Evolutionary conservation across 148 eudicot genomes (phyloP).

Genomic region (Simmondsia chinensis): DNA sequence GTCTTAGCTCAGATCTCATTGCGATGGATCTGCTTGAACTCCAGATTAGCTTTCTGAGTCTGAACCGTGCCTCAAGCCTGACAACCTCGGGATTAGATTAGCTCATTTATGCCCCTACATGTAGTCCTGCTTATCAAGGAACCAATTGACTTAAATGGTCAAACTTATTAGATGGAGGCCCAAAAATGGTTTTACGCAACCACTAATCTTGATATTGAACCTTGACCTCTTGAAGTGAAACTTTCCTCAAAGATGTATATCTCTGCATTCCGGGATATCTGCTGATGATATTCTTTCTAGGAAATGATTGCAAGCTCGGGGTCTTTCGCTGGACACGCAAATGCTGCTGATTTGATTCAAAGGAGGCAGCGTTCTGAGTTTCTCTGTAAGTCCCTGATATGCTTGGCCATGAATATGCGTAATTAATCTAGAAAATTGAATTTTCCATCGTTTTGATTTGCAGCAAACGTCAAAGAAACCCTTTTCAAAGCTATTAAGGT

Average conservation of each 20-base stretch:
- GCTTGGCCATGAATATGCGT: background rate
- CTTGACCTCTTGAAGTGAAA: too few relatives aligned
- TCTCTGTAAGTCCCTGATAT: conserved; percentile 39
- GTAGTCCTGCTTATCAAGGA: too few relatives aligned
- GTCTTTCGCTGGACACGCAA: conserved; percentile 45
- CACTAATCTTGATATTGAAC: too few relatives aligned
- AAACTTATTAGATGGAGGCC: too few relatives aligned
- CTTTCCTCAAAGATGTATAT: background rate
- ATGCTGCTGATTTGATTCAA: conserved; percentile 90
- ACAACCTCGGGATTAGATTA: too few relatives aligned
- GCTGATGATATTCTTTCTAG: conserved; percentile 52
- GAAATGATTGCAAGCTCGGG: conserved; percentile 50
- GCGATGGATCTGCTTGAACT: too few relatives aligned
- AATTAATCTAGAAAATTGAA: conserved; percentile 6
- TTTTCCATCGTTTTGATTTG: conserved; percentile 6
- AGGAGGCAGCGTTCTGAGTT: conserved; percentile 89
- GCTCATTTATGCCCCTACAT: too few relatives aligned
- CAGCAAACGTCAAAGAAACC: conserved; percentile 67
- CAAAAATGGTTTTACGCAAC: too few relatives aligned
- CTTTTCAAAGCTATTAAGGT: conserved; percentile 72
- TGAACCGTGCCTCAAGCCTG: too few relatives aligned
- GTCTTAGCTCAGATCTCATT: too few relatives aligned
- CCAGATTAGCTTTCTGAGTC: too few relatives aligned
- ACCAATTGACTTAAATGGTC: too few relatives aligned
- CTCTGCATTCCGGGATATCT: conserved; percentile 10